Evolutionary conservation across 768 basidiomycete species (phyloP).

Genomic region (Crucibulum laeve): DNA sequence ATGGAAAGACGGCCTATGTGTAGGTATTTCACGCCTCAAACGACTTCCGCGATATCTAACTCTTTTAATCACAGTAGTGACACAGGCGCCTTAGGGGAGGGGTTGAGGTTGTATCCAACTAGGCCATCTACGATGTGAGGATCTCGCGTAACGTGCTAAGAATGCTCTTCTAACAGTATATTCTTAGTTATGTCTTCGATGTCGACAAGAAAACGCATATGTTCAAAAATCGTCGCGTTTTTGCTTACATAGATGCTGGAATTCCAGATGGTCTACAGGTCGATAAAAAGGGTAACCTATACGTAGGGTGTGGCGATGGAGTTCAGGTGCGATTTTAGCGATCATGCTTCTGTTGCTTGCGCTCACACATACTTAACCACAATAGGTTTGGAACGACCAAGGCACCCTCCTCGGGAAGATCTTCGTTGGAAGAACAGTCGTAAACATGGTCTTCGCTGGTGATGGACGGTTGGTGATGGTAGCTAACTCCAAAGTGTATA

Average conservation of each 20-base stretch:
- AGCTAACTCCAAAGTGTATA: constrained; percentile 42
- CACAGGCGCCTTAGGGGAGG: constrained; percentile 42
- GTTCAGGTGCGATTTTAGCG: constrained; percentile 37
- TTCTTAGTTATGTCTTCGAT: constrained; percentile 55
- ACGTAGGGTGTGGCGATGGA: constrained; percentile 65
- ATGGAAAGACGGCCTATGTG: constrained; percentile 67
- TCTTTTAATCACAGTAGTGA: constrained; percentile 35
- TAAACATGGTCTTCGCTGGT: constrained; percentile 43
- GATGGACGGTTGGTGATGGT: constrained; percentile 37
- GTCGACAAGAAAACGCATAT: constrained; percentile 50
- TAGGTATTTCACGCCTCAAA: constrained; percentile 12
- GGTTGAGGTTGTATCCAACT: constrained; percentile 48
- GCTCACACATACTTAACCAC: background rate
- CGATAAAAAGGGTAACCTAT: constrained; percentile 62
- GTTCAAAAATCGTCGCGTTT: constrained; percentile 59
- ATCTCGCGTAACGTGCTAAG: background rate
- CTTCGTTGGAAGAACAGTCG: constrained; percentile 40
- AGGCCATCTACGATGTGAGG: constrained; percentile 65
- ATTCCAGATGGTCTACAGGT: constrained; percentile 65
- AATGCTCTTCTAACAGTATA: background rate
- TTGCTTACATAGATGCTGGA: constrained; percentile 64
- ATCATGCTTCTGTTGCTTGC: background rate
- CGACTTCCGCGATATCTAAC: background rate
- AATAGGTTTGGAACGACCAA: constrained; percentile 32
- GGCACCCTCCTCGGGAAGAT: constrained; percentile 64